Percentiles rank a stretch among this genome's conserved stretches.
phyloP scores from a whole-genome alignment of 78 protist species.

The Reticulomyxa filosa region DNA sequence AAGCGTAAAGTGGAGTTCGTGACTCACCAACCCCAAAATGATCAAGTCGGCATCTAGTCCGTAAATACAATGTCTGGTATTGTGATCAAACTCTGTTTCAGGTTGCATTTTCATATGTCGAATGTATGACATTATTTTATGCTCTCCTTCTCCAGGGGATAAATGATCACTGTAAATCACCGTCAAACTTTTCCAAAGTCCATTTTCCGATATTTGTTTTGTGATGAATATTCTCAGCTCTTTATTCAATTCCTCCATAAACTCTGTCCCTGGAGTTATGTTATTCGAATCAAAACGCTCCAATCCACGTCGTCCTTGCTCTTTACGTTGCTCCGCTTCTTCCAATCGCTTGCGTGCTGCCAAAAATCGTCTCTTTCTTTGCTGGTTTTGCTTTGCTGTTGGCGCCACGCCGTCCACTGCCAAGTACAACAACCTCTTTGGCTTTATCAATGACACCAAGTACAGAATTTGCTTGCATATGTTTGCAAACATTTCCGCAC shows the following conservation, averaged over 20 bases:
- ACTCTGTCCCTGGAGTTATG: slow-evolving; percentile 87
- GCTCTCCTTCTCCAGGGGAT: slow-evolving; percentile 90
- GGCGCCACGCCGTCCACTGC: slow-evolving; percentile 91
- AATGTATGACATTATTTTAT: slow-evolving; percentile 79
- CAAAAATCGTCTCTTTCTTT: slow-evolving; percentile 60
- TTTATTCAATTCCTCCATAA: slow-evolving; percentile 38
- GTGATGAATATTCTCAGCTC: neutral
- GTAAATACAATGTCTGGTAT: slow-evolving; percentile 58
- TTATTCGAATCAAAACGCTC: slow-evolving; percentile 68
- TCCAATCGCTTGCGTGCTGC: too few relatives aligned
- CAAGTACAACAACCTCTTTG: slow-evolving; percentile 55
- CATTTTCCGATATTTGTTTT: neutral
- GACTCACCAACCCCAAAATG: slow-evolving; percentile 58
- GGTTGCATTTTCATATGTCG: slow-evolving; percentile 39
- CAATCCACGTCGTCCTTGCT: too few relatives aligned
- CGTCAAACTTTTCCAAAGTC: neutral
- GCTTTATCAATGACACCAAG: slow-evolving; percentile 38
- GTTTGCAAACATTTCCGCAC: neutral
- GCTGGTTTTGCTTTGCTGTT: slow-evolving; percentile 91
- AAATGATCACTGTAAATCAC: neutral
- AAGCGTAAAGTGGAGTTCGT: slow-evolving; percentile 15
- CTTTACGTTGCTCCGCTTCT: too few relatives aligned
- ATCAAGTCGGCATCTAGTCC: slow-evolving; percentile 86
- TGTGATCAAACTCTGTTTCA: slow-evolving; percentile 42
- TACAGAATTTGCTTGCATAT: too few relatives aligned